Conservation (phyloP, 805 yeast species). For the Debaryomyces castellii region DNA sequence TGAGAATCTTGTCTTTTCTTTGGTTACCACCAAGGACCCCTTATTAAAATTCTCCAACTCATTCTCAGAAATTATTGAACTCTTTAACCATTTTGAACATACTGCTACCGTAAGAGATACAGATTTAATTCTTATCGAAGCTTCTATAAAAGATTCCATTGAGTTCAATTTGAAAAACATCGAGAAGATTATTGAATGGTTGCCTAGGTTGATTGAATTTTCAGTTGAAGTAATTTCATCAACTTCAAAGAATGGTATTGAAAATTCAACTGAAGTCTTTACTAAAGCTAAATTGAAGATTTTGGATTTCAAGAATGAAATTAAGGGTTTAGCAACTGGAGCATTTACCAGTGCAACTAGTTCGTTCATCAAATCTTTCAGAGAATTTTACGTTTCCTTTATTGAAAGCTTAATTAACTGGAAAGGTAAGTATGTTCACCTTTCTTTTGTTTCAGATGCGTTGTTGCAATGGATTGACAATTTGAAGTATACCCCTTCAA, state of each 20-base stretch:
- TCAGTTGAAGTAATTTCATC: conserved; percentile 19
- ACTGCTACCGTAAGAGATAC: conserved; percentile 11
- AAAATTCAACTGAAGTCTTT: conserved; percentile 11
- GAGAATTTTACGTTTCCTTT: conserved; percentile 21
- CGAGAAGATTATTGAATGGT: conserved; percentile 19
- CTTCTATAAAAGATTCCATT: conserved; percentile 17
- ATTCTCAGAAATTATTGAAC: conserved; percentile 11
- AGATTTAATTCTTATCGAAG: conserved; percentile 10
- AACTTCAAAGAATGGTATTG: conserved; percentile 8
- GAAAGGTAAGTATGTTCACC: conserved; percentile 26
- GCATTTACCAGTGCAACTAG: conserved; percentile 14
- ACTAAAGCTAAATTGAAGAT: conserved; percentile 15
- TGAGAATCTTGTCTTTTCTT: conserved; percentile 64
- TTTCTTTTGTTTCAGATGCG: conserved; percentile 49
- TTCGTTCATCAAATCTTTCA: conserved; percentile 19
- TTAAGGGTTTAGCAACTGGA: conserved; percentile 21
- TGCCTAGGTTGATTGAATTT: conserved; percentile 39
- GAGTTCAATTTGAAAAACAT: conserved; percentile 16
- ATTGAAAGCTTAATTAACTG: conserved; percentile 28
- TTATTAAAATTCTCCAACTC: conserved; percentile 31
- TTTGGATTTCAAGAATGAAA: conserved; percentile 7
- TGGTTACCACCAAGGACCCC: conserved; percentile 55
- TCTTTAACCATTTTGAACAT: conserved; percentile 13
- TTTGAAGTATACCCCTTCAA: conserved; percentile 14
- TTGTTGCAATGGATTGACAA: conserved; percentile 46